These are phyloP conservation scores for Pythium plurisporium DNA, from an alignment of 352 stramenopile genomes.

Conservation along the genomic window DNA sequence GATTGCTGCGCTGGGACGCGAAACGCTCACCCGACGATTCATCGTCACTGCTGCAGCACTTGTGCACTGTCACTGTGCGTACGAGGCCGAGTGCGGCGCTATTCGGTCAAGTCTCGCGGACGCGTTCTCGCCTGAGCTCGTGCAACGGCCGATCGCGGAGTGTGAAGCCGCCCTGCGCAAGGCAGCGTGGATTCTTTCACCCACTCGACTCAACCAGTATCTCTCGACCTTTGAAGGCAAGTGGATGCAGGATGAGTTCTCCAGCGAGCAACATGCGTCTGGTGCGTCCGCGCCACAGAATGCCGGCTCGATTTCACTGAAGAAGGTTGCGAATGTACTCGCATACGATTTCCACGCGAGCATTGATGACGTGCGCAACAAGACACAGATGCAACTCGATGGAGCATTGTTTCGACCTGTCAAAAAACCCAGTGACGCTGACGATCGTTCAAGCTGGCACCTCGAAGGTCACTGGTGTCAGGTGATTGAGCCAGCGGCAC, in stretches of 20 bases:
- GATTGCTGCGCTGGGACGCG: constrained; percentile 31
- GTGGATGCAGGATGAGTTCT: constrained; percentile 76
- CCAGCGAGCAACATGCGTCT: constrained; percentile 46
- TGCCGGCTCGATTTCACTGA: constrained; percentile 63
- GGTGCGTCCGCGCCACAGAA: constrained; percentile 35
- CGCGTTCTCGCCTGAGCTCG: constrained; percentile 33
- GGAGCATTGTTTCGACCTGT: constrained; percentile 40
- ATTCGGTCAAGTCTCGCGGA: constrained; percentile 37
- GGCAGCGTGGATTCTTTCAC: constrained; percentile 57
- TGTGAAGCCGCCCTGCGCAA: constrained; percentile 35
- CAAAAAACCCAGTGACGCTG: background rate
- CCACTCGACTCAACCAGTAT: constrained; percentile 32
- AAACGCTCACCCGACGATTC: constrained; percentile 17
- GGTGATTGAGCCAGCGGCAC: constrained; percentile 27
- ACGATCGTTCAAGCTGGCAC: constrained; percentile 34
- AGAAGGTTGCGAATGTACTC: constrained; percentile 48
- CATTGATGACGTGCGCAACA: constrained; percentile 40
- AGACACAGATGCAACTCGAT: constrained; percentile 51
- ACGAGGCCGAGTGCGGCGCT: constrained; percentile 48
- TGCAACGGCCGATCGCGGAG: constrained; percentile 13
- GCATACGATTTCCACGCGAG: constrained; percentile 58
- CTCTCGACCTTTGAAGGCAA: constrained; percentile 71
- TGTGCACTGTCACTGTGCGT: constrained; percentile 60
- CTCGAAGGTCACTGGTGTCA: constrained; percentile 81
- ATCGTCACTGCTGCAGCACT: constrained; percentile 44